phyloP scores from a whole-genome alignment of 371 early-diverging fungal species.

The Mortierella sp. region DNA sequence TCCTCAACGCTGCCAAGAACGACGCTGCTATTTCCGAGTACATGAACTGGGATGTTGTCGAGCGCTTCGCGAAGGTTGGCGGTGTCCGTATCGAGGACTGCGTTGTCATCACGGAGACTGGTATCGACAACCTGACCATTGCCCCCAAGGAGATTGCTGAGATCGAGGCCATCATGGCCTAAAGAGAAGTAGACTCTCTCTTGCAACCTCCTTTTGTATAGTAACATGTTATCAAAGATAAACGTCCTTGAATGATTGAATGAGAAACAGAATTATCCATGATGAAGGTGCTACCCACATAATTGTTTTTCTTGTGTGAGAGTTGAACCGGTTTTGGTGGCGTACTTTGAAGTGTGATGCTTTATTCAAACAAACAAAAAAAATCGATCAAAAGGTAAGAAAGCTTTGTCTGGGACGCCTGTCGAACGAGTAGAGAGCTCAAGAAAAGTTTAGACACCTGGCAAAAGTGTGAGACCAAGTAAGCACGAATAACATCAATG shows the following conservation, averaged over 20 bases:
- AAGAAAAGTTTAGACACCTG: too few species aligned
- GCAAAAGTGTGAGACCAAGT: too few species aligned
- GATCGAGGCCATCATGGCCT: constrained; percentile 70
- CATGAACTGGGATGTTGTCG: constrained; percentile 77
- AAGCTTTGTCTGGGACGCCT: too few species aligned
- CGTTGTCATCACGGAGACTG: constrained; percentile 80
- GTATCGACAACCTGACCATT: constrained; percentile 77
- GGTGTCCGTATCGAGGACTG: constrained; percentile 96
- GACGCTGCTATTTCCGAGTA: constrained; percentile 68
- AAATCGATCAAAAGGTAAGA: neutral
- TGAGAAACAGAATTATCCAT: too few species aligned
- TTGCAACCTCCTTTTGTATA: constrained; percentile 2
- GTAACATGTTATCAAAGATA: neutral
- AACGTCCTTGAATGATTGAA: too few species aligned
- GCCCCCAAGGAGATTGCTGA: constrained; percentile 81
- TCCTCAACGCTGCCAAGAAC: constrained; percentile 63
- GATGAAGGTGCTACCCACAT: too few species aligned
- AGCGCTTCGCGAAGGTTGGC: constrained; percentile 81
- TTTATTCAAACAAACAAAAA: neutral
- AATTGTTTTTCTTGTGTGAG: too few species aligned
- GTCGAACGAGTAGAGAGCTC: too few species aligned
- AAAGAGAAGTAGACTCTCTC: neutral
- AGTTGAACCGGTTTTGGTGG: too few species aligned
- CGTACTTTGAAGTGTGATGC: too few species aligned
- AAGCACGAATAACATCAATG: too few species aligned